phyloP scores from a whole-genome alignment of 2,329 filamentous ascomycete species.

The Paracamarosporium sp. region DNA sequence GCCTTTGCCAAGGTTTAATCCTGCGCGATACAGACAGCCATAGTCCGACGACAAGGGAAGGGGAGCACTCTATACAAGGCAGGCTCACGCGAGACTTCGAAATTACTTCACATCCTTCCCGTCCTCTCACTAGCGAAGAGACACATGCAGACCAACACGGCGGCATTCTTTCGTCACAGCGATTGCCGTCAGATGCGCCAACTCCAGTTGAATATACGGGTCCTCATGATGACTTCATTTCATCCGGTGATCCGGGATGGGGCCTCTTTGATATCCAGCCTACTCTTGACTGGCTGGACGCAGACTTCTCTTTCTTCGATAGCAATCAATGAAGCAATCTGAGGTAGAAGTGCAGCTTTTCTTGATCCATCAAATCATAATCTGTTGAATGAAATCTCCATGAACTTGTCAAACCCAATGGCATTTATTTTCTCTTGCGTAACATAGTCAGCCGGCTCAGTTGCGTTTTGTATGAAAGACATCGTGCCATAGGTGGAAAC shows the following conservation, averaged over 20 bases:
- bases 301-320: constrained; percentile 24
- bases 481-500: not conserved
- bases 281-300: constrained; percentile 28
- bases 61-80: not conserved
- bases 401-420: not conserved
- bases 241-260: constrained; percentile 14
- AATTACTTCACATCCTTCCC: not conserved
- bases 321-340: constrained; percentile 8
- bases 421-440: not conserved
- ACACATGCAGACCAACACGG: not conserved
- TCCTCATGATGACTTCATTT: not conserved
- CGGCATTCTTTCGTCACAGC: not conserved
- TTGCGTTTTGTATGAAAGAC: not conserved
- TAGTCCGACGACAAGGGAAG: not conserved
- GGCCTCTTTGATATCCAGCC: constrained; percentile 28
- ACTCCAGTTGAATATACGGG: not conserved
- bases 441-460: not conserved
- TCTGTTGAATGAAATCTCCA: not conserved
- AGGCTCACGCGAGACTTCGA: not conserved
- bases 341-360: too few relatives aligned
- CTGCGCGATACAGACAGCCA: not conserved
- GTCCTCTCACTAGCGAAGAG: not conserved
- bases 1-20: constrained; percentile 19
- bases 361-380: too few relatives aligned
- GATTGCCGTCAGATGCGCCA: not conserved